Evolutionary conservation across 352 stramenopile genomes (phyloP), one percentile per base, ranked within the genome.

Genomic region (Phytophthora sp.): DNA sequence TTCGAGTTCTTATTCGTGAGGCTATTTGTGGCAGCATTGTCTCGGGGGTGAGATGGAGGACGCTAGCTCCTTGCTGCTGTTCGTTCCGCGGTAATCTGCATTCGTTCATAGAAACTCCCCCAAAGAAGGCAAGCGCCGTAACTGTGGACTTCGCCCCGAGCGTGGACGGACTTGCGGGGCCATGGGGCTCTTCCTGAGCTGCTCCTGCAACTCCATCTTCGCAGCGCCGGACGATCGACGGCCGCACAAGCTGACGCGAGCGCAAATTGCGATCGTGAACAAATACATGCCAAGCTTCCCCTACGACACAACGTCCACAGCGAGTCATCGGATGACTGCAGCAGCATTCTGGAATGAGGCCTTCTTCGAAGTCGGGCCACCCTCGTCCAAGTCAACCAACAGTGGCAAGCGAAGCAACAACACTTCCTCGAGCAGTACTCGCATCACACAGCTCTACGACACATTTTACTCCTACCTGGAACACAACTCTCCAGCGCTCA

Each of bases 401-500:
- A 70, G 67, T n/a, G 34, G 34, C 6, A 55, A 58, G 4, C 39
- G 52, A 5, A 56, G 62, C 24, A 67, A 62, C 17, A 67, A 60
- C 13, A n/a, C n/a, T n/a, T 74, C 60, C 0, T 53, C 65, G 20
- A 17, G 24, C 3, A 27, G 13, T 13, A 69, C 72, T 3, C 68
- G 64, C 7, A 65, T 80, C 32, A 66, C 56, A 4, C 45, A 62
- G 34, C 46, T 87, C 11, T 84, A 80, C 53, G 77, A 83, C 49
- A 65, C 55, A 4, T 87, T 87, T 52, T 85, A 83, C 60, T 41
- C 17, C 2, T 79, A 80, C 45, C 45, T 88, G 26, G 70, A 83
- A 27, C 41, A 76, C 48, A 66, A 82, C 53, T 77, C 77, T 17
- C 75, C 67, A 20, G 60, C 79, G 17, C 64, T 85, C 24, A 77